Base-by-base conservation (phyloP, 2,329 filamentous ascomycete genomes). In the Cladosporium sp. region DNA sequence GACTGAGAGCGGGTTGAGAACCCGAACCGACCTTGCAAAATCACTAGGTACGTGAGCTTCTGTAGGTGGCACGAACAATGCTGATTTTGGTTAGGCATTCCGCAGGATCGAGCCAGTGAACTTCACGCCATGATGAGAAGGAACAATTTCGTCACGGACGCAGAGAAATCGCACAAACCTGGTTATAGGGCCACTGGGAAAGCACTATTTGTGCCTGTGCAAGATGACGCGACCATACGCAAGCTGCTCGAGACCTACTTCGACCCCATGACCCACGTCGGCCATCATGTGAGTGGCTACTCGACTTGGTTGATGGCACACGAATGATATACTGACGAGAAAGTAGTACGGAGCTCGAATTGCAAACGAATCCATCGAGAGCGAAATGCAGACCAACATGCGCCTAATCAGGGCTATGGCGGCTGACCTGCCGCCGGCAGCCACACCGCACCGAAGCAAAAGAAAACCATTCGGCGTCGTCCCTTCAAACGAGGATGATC, bases 281-380 rank as follows among this genome's bases (percentile, higher is more conserved):
- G 40, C 14, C 62, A 50, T 16, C 53, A 49, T 26, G 62, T 56
- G 12, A 57, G 62, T 58, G 23, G 23, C 23, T 26, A 26, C 23
- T 26, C 23, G 23, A 26, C 23, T 26, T 26, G 23, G 3, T 26
- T 26, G 23, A 26, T 26, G 23, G 23, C 23, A 26, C 23, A 26
- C 23, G 23, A 10, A 55, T 33, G 28, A n/a, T 3, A 21, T 44
- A 26, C 62, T 62, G 44, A 62, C 59, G 14, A 26, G 26, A 21
- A n/a, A 50, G 12, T 80, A 77, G 78, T 80, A 78, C 57, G 82
- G 81, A 70, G 81, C 79, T 35, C 76, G 83, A 29, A 71, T 77
- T 4, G 74, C 80, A 0, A 68, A 75, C 11, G 75, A 74, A 5
- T 66, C 71, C 12, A 69, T 83, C 1, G 70, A 73, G 21, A 46